Conservation (phyloP, 164 flowering plant genomes). For the Hamamelis virginiana region DNA sequence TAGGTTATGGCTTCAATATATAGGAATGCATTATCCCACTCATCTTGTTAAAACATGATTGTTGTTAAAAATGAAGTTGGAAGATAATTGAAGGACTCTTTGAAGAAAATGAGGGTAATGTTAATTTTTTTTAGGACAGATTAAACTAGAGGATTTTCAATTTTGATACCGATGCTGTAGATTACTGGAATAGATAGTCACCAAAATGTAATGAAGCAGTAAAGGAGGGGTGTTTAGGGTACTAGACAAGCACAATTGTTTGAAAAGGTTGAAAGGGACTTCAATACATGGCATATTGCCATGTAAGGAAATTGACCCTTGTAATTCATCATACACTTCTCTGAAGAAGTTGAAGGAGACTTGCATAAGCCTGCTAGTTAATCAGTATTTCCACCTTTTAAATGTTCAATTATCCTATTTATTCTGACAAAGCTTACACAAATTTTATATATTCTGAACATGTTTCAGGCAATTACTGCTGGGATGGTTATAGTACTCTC, state of each 20-base stretch:
- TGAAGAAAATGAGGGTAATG: not conserved
- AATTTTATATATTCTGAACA: not conserved
- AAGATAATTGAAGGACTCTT: not conserved
- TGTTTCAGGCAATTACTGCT: slow-evolving; percentile 51
- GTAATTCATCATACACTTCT: not conserved
- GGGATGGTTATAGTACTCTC: slow-evolving; percentile 56
- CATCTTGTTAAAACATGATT: not conserved
- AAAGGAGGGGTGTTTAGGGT: not conserved
- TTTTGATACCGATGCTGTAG: no score
- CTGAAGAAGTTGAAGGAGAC: not conserved
- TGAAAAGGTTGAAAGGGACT: not conserved
- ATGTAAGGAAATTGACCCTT: not conserved
- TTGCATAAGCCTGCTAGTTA: not conserved
- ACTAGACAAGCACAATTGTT: not conserved
- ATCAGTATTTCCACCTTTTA: not conserved
- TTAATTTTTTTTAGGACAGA: not conserved
- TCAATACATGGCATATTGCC: no score
- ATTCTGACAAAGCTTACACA: not conserved
- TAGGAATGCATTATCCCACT: no score
- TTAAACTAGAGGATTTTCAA: no score
- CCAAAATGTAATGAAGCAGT: not conserved
- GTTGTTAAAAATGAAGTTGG: not conserved
- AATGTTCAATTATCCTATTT: not conserved
- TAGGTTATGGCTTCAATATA: not conserved
- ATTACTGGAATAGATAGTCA: not conserved